These are phyloP conservation scores for Kwoniella sp. DNA, from an alignment of 768 basidiomycete genomes.

Conservation along the genomic window DNA sequence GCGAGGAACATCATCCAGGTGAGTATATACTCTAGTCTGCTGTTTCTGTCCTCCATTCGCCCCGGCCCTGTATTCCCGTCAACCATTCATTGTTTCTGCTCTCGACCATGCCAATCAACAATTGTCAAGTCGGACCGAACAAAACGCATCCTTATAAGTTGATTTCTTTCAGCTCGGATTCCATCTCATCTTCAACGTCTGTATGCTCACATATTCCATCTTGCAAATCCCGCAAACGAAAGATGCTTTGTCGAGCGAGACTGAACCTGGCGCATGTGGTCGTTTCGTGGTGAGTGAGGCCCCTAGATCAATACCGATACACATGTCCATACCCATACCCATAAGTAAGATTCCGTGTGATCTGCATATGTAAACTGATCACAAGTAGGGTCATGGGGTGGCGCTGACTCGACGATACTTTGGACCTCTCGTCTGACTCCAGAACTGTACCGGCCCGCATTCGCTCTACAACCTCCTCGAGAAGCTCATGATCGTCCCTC, in stretches of 20 bases:
- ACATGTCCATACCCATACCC: too few relatives aligned
- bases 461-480: conserved; percentile 33
- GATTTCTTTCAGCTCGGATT: conserved; percentile 39
- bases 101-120: too few relatives aligned
- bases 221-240: conserved; percentile 46
- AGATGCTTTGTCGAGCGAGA: conserved; percentile 27
- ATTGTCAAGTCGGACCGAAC: too few relatives aligned
- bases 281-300: conserved; percentile 22
- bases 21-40: background rate
- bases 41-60: too few relatives aligned
- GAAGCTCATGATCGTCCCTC: conserved; percentile 41
- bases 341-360: too few relatives aligned
- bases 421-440: background rate
- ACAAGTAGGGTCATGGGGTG: too few relatives aligned
- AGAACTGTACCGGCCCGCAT: conserved; percentile 36
- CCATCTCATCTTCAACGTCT: conserved; percentile 39
- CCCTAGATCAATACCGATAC: too few relatives aligned
- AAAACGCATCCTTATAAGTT: too few relatives aligned
- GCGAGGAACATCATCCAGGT: conserved; percentile 44
- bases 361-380: too few relatives aligned
- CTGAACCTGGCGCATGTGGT: conserved; percentile 30
- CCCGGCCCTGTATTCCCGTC: too few relatives aligned
- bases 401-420: too few relatives aligned
- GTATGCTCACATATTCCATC: conserved; percentile 38
- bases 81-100: too few relatives aligned